Base-by-base conservation (phyloP, 2,329 filamentous ascomycete genomes). In the Aspergillus intermedius region DNA sequence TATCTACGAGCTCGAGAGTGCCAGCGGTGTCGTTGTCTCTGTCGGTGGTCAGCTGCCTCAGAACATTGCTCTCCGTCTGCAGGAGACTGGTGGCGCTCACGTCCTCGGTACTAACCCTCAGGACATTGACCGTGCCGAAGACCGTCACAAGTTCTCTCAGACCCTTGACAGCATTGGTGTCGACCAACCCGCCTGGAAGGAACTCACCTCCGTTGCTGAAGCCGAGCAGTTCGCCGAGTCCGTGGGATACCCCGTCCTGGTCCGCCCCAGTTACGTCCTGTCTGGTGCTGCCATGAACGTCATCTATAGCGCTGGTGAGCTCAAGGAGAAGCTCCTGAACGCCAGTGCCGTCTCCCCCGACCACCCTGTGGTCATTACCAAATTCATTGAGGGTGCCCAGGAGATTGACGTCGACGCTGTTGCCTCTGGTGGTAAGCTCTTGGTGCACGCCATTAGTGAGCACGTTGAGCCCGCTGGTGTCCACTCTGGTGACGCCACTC, bases 241-340 rank as follows among this genome's bases (percentile, higher is more conserved):
- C 59, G 93, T 97, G 54, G 84, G 86, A 56, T 98, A 96, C 73
- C 93, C 93, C 15, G 93, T 98, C 37, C 82, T 98, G 45, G 91
- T 97, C 56, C 88, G 93, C 52, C 93, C 93, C 44, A 88, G 83
- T 60, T 98, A 98, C 69, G 93, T 98, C 48, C 84, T 98, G 44
- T 97, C 93, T 30, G 93, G 93, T 68, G 93, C 93, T 59, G 93
- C 93, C 64, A 98, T 98, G 93, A 97, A 89, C 47, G 93, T 97
- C 60, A 96, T 98, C 63, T 84, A 82, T 67, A 88, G 84, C 70
- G 80, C 90, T 59, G 84, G 85, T 58, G 91, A 98, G 66, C 84
- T 98, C 49, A 88, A 95, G 75, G 88, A 95, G 56, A 97, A 97
- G 79, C 84, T 98, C 5, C 81, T 89, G 65, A 91, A 91, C 54